Base-by-base conservation (phyloP, 345 rosid genomes). In the Theobroma cacao region DNA sequence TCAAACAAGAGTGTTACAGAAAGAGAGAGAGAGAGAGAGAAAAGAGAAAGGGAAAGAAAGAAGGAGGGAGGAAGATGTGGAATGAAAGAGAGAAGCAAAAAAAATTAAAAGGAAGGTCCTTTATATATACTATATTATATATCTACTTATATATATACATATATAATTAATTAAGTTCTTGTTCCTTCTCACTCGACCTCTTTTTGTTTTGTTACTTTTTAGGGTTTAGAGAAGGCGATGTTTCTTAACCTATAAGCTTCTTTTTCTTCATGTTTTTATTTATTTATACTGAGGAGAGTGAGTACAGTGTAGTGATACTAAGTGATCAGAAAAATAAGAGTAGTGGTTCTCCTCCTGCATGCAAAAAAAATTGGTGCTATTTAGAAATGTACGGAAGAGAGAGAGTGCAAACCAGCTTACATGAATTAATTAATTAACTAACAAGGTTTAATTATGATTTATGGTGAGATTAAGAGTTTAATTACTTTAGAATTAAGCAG, bases 21-120 rank as follows among this genome's bases (percentile, higher is more conserved):
- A 50, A 82, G 78, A 76, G 76, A 75, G 67, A 80, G 72, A 80
- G 62, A n/a, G 30, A 68, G 73, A 11, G 55, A 68, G 77, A 43
- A 33, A 47, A 59, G 22, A 63, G 36, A 62, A 22, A 52, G 48
- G 10, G 26, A 31, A 17, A 38, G 52, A 67, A 70, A 30, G 12
- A 47, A 45, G 9, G 55, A 48, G 45, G 60, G 55, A 78, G 73
- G 50, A 79, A n/a, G 77, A 53, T 78, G 84, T 74, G 83, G 82
- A 60, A 82, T 85, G 92, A 83, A n/a, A 85, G 61, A 52, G 31
- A n/a, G 43, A 85, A 80, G 88, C 85, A 55, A 84, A 87, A 82
- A 55, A 79, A 87, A 88, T 89, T 90, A 86, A 85, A 91, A 91
- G 92, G 87, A 83, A 60, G 82, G 72, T 80, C 88, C 92, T 93